Conservation (phyloP, 2,329 filamentous ascomycete species). For the Davidsoniella neocaledoniae region DNA sequence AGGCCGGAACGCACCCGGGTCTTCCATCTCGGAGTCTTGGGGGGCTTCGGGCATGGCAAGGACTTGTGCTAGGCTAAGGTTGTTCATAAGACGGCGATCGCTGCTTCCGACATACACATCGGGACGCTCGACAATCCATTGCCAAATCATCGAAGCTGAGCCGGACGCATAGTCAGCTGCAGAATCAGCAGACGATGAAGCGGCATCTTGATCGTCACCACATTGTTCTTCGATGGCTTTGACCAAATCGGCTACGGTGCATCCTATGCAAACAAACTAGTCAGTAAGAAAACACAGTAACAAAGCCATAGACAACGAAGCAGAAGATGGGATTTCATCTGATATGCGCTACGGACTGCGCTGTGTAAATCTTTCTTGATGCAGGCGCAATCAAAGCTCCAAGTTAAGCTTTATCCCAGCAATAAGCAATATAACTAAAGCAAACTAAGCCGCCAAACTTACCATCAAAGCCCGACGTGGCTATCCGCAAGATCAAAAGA, state of each 20-base stretch:
- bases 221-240: background rate
- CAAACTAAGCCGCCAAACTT: background rate
- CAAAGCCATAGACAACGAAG: background rate
- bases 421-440: background rate
- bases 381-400: background rate
- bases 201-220: background rate
- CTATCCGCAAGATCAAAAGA: slow-evolving; percentile 12
- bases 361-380: background rate
- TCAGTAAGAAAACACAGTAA: background rate
- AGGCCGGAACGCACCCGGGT: slow-evolving; percentile 13
- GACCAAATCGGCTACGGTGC: background rate
- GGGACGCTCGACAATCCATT: slow-evolving; percentile 15
- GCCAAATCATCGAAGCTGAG: slow-evolving; percentile 13
- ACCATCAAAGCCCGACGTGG: slow-evolving; percentile 13
- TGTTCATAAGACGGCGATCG: slow-evolving; percentile 14
- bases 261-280: background rate
- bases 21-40: background rate
- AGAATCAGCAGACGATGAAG: background rate
- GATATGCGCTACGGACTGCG: background rate
- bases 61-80: slow-evolving; percentile 13
- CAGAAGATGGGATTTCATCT: background rate
- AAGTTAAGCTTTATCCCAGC: background rate
- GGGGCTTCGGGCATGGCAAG: slow-evolving; percentile 11
- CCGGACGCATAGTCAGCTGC: background rate
- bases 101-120: slow-evolving; percentile 15